Evolutionary conservation across 2,329 filamentous ascomycete genomes (phyloP).

Genomic region (Aspergillus calidoustus): DNA sequence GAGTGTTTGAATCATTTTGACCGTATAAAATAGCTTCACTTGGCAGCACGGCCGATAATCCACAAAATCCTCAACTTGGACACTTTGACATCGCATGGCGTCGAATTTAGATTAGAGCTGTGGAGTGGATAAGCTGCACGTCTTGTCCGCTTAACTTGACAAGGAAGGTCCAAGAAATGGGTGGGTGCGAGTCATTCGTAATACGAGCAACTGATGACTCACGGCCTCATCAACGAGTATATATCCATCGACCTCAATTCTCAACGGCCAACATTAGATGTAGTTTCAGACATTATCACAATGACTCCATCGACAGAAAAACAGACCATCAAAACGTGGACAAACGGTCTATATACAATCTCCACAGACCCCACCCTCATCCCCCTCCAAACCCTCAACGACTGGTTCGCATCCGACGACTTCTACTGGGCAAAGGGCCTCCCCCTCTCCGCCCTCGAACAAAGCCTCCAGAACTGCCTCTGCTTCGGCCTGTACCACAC

Average conservation of each 20-base stretch:
- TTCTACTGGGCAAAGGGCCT: slow-evolving; percentile 66
- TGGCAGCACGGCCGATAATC: not conserved
- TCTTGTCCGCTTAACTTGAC: not conserved
- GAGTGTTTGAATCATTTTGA: too few species aligned
- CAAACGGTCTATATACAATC: slow-evolving; percentile 36
- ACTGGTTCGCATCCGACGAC: slow-evolving; percentile 60
- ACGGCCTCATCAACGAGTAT: not conserved
- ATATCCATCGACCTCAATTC: not conserved
- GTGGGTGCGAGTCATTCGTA: not conserved
- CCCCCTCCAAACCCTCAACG: slow-evolving; percentile 59
- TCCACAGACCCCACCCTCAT: slow-evolving; percentile 64
- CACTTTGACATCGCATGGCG: too few species aligned
- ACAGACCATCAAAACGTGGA: not conserved
- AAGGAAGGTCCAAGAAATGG: not conserved
- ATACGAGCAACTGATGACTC: not conserved
- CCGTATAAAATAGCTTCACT: not conserved
- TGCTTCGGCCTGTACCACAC: slow-evolving; percentile 62
- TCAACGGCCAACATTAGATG: not conserved
- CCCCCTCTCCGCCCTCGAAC: slow-evolving; percentile 54
- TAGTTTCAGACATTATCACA: not conserved
- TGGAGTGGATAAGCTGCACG: not conserved
- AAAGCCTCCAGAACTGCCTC: slow-evolving; percentile 62
- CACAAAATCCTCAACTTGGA: not conserved
- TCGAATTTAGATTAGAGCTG: not conserved
- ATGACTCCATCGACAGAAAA: not conserved